Base-by-base conservation (phyloP, 2,329 filamentous ascomycete genomes). In the Sclerotinia trifoliorum region DNA sequence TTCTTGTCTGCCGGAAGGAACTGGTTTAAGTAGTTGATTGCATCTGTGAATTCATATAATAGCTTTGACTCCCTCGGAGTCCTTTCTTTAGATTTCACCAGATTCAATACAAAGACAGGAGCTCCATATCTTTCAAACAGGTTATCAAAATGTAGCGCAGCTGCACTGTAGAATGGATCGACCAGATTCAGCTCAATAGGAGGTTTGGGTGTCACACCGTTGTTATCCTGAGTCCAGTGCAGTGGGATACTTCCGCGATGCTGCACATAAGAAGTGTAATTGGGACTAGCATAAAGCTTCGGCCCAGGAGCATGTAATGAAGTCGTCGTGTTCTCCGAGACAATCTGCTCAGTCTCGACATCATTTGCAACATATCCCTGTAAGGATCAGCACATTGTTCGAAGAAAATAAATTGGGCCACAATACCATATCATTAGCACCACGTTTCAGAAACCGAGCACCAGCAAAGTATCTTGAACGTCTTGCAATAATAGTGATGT, bases 281-380 rank as follows among this genome's bases (percentile, higher is more conserved):
- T 90, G 1, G 94, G 93, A 75, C 91, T 98, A 6, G 93, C 89
- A 77, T 93, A 97, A 15, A 97, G 85, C 61, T 87, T 88, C 3
- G 91, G 92, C 0, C 93, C 94, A 5, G 95, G 93, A 3, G 92
- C 90, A 80, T 99, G 95, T 74, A 99, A 97, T 0, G 95, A 97
- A 0, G 95, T 99, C 0, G 93, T 97, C 63, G 94, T 83, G 74
- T 93, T 92, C 77, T 99, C 95, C 0, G 94, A 95, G 6, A 99
- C 94, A 70, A 99, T 97, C 78, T 99, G 95, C 79, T 99, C 95
- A 0, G 95, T 98, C 80, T 99, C 96, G 32, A 99, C 95, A 79
- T 99, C 96, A 77, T 99, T 99, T 65, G 95, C 96, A 66, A 99
- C 95, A 77, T 96, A 96, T 19, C 95, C 94, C 77, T 83, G 57